Conservation (phyloP, 208 protist species). For the Leishmania arabica region DNA sequence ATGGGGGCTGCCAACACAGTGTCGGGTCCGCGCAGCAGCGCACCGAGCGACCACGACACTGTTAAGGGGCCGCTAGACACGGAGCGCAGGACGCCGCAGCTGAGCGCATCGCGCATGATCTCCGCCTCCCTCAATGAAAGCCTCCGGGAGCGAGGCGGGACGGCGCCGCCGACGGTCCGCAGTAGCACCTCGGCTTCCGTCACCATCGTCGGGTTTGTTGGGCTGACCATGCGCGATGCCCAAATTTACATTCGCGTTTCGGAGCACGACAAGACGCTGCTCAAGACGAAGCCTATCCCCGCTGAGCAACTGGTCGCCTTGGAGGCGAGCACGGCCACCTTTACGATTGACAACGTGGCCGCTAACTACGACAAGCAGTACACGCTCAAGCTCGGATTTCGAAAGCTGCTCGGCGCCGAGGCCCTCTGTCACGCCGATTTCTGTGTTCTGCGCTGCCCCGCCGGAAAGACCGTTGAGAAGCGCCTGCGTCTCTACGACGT, state of each 20-base stretch:
- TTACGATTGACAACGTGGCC: constrained; percentile 27
- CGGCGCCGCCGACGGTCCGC: not conserved
- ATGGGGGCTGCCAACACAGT: not conserved
- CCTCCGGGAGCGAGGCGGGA: not conserved
- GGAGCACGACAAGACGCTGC: constrained; percentile 20
- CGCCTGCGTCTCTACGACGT: constrained; percentile 67
- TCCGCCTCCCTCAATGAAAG: not conserved
- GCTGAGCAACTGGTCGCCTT: constrained; percentile 29
- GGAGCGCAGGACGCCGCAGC: not conserved
- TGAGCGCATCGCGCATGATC: not conserved
- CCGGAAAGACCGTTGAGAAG: constrained; percentile 36
- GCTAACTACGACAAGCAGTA: constrained; percentile 33
- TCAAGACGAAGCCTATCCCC: constrained; percentile 38
- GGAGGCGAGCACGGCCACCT: constrained; percentile 19
- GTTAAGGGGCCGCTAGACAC: not conserved
- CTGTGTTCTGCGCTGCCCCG: constrained; percentile 43
- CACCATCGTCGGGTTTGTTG: constrained; percentile 37
- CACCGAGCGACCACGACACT: not conserved
- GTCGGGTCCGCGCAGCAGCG: not conserved
- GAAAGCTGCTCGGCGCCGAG: constrained; percentile 26
- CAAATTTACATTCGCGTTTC: constrained; percentile 49
- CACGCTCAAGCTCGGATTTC: constrained; percentile 59
- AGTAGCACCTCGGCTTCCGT: constrained; percentile 26
- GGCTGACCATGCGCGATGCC: constrained; percentile 22
- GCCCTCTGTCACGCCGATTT: constrained; percentile 72